A percentile compares a stretch with the other conserved stretches of the same genome.
Evolutionary conservation across 192 early-diverging fungal species (phyloP).

Genomic region (Mortierella alpina): DNA sequence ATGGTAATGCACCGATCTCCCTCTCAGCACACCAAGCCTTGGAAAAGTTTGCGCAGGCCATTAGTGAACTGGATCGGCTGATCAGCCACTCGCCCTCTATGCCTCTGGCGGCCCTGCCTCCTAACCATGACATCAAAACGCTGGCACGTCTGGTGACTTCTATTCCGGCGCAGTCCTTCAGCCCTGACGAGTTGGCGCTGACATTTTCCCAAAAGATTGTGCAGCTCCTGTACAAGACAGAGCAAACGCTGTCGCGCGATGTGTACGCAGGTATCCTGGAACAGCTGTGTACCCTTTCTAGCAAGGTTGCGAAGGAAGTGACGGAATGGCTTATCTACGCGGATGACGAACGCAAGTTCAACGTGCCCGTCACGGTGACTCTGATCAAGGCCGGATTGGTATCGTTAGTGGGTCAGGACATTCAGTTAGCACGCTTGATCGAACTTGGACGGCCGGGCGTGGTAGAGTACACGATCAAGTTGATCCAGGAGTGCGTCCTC

Average conservation of each 20-base stretch:
- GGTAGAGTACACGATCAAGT: slow-evolving; percentile 80
- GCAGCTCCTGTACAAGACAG: slow-evolving; percentile 83
- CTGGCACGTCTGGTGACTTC: slow-evolving; percentile 81
- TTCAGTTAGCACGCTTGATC: slow-evolving; percentile 85
- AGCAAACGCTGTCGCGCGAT: slow-evolving; percentile 80
- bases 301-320: slow-evolving; percentile 84
- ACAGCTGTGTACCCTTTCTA: slow-evolving; percentile 86
- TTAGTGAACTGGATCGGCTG: slow-evolving; percentile 84
- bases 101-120: slow-evolving; percentile 76
- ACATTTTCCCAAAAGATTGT: slow-evolving; percentile 92
- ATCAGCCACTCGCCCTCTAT: slow-evolving; percentile 63
- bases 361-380: slow-evolving; percentile 84
- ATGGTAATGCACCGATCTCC: slow-evolving; percentile 31
- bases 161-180: slow-evolving; percentile 75
- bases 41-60: slow-evolving; percentile 70
- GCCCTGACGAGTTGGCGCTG: slow-evolving; percentile 82
- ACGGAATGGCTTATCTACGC: slow-evolving; percentile 94
- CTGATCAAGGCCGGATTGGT: slow-evolving; percentile 87
- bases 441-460: slow-evolving; percentile 79
- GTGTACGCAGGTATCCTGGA: slow-evolving; percentile 86
- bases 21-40: slow-evolving; percentile 65
- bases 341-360: slow-evolving; percentile 95
- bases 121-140: slow-evolving; percentile 81
- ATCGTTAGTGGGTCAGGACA: slow-evolving; percentile 84
- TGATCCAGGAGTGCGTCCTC: slow-evolving; percentile 78